Conservation (phyloP, 305 asterid species). For the Fraxinus sp. region DNA sequence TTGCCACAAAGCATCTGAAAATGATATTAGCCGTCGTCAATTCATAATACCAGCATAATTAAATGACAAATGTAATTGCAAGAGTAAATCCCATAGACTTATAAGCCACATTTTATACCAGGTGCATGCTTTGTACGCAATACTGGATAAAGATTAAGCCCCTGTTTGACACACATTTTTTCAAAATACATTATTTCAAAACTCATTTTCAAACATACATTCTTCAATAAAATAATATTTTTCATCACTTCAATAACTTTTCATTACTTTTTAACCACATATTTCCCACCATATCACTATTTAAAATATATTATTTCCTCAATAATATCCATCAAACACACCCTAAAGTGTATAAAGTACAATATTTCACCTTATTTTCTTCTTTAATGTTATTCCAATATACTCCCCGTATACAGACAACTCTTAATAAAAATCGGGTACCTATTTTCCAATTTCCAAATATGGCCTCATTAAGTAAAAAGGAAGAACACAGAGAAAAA, state of each 20-base stretch:
- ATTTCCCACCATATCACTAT: no score
- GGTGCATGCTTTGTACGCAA: not conserved
- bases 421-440: not conserved
- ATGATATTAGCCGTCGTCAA: conserved; percentile 21
- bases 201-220: no score
- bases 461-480: conserved; percentile 10
- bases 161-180: no score
- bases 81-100: not conserved
- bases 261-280: no score
- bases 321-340: no score
- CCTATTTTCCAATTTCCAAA: conserved; percentile 6
- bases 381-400: not conserved
- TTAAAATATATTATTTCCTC: no score
- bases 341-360: not conserved
- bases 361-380: not conserved
- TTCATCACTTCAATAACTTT: no score
- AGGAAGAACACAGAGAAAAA: not conserved
- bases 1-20: conserved; percentile 79
- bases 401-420: not conserved
- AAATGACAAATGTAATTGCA: conserved; percentile 3
- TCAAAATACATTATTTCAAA: no score
- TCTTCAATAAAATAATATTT: no score
- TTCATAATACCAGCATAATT: conserved; percentile 16
- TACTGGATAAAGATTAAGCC: not conserved
- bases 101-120: not conserved